Base-by-base conservation (phyloP, 371 early-diverging fungal genomes). In the Globomyces sp. region DNA sequence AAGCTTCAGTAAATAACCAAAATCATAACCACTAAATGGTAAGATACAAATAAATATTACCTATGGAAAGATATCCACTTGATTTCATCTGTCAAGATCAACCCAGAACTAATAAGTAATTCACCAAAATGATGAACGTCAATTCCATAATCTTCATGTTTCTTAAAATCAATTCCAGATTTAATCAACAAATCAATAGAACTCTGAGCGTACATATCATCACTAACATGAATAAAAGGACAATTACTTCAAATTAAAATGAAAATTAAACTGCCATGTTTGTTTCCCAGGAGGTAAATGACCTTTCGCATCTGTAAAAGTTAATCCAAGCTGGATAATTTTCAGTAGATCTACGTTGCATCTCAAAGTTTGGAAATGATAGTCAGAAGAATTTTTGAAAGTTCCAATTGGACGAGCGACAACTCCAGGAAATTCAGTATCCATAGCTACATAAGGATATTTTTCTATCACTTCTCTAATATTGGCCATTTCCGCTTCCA, bases 231-330 rank as follows among this genome's bases (percentile, higher is more conserved):
- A 39, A 24, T 55, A 39, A 10, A 24, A 24, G 24, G 24, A 24
- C 24, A 8, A 24, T 65, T 76, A 92, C 87, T 82, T 81, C 58
- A 97, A 74, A 76, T 89, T 91, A 77, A 99, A 99, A 72, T 91
- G 92, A 84, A 99, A 99, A 86, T 99, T 99, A 84, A 99, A 99
- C 81, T 99, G 99, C 98, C 98, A 99, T 39, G 99, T 98, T 78
- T 92, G 92, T 10, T 87, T 87, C 63, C 87, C 91, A 40, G 86
- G 85, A 39, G 99, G 99, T 57, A 89, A 79, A 63, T 93, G 90
- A 60, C 99, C 99, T 41, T 92, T 71, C 71, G 89, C 90, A 79
- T 99, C 96, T 50, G 94, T 89, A 74, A 99, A 91, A 0, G 99
- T 96, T 36, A 99, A 88, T 48, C 99, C 99, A 44, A 99, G 85